Percentiles rank a stretch among this genome's conserved stretches.
These are phyloP conservation scores for Panicum hallii DNA, from an alignment of 202 grass and related monocot species.

Conservation along the genomic window DNA sequence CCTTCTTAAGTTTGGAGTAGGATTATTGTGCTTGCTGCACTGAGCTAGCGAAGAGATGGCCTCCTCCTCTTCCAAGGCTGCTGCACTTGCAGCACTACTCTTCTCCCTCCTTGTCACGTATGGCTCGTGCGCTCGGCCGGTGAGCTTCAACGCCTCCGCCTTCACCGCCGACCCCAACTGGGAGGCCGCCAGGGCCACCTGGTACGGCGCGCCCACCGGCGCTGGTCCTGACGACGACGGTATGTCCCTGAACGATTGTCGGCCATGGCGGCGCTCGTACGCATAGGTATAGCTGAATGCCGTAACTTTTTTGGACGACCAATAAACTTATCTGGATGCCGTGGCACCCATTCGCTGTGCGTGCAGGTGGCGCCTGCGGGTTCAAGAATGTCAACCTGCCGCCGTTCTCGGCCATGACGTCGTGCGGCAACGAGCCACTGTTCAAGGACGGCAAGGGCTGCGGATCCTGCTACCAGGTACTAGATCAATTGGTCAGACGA, in stretches of 20 bases:
- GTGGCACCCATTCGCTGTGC: background rate
- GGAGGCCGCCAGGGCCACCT: conserved; percentile 45
- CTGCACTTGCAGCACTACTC: conserved; percentile 27
- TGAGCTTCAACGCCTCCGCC: conserved; percentile 30
- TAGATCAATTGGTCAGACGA: too few relatives aligned
- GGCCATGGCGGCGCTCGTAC: background rate
- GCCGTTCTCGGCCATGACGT: conserved; percentile 69
- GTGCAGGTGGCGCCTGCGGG: conserved; percentile 33
- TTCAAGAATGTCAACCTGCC: conserved; percentile 37
- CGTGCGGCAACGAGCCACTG: conserved; percentile 67
- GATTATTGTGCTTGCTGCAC: conserved; percentile 5
- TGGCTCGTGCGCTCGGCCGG: conserved; percentile 7
- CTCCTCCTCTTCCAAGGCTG: background rate
- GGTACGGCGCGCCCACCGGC: conserved; percentile 34
- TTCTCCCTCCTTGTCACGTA: conserved; percentile 36
- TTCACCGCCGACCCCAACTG: conserved; percentile 60
- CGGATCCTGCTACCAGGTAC: conserved; percentile 76
- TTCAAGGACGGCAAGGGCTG: conserved; percentile 85
- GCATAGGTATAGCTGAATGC: background rate
- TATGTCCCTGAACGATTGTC: background rate
- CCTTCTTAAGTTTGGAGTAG: background rate
- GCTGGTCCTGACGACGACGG: conserved; percentile 38
- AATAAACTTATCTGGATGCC: background rate
- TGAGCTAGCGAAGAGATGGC: conserved; percentile 37
- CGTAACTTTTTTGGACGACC: background rate